A percentile compares a stretch with the other conserved stretches of the same genome.
phyloP scores from a whole-genome alignment of 805 yeast species.

The Wickerhamomyces sydowiorum region DNA sequence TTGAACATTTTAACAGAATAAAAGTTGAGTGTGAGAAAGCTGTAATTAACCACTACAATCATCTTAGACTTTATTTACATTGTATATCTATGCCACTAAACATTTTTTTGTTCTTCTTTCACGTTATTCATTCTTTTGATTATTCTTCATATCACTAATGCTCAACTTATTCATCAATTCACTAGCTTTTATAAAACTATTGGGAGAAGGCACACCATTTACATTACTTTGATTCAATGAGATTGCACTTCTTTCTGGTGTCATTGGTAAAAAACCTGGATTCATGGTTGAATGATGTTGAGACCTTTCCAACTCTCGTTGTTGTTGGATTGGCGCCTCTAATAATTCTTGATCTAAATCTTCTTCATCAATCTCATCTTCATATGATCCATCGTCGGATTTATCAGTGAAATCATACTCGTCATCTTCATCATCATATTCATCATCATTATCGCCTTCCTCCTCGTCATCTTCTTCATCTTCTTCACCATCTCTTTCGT shows the following conservation, averaged over 20 bases:
- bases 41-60: no score
- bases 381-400: conserved; percentile 23
- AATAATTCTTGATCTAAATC: conserved; percentile 25
- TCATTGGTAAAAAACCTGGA: conserved; percentile 8
- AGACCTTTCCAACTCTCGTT: background rate
- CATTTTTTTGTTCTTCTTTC: no score
- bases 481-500: conserved; percentile 15
- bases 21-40: no score
- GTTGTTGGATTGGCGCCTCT: conserved; percentile 3
- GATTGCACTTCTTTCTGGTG: conserved; percentile 10
- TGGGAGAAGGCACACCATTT: conserved; percentile 8
- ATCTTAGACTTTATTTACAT: no score
- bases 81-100: background rate
- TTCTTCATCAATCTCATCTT: conserved; percentile 21
- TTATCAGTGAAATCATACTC: conserved; percentile 24
- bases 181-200: conserved; percentile 19
- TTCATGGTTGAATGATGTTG: background rate
- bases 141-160: conserved; percentile 3
- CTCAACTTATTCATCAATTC: conserved; percentile 17
- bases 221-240: conserved; percentile 12
- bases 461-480: conserved; percentile 22
- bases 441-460: conserved; percentile 26
- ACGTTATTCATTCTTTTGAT: conserved; percentile 10
- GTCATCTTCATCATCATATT: conserved; percentile 26
- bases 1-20: no score